Base-by-base conservation (phyloP, 768 basidiomycete genomes). In the Chalciporus sphaerocephalus region DNA sequence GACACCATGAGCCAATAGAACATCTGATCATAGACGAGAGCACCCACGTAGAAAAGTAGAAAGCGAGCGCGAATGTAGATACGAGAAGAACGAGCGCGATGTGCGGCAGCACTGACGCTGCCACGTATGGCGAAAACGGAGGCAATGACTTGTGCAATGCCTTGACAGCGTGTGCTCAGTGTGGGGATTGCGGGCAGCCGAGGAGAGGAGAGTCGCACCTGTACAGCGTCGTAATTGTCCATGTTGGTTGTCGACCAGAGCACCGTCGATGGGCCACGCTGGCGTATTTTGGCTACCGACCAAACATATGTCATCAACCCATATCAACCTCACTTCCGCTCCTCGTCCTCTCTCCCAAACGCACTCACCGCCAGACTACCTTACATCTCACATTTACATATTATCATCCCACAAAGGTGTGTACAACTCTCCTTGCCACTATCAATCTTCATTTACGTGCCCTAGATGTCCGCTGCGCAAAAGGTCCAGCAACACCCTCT, bases 401-500 rank as follows among this genome's bases (percentile, higher is more conserved):
- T 44, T 44, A 39, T 13, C 13, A 32, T 23, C 39, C 17, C 30
- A 23, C 25, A 38, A 40, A 52, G 50, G 55, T 57, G 33, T 38
- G 47, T 48, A 27, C 28, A 12, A 30, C 12, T 17, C 8, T 32
- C 7, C 30, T n/a, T n/a, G n/a, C n/a, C n/a, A 28, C 39, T 40
- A 13, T 5, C 18, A 20, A 20, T 12, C 23, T 34, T 46, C 41
- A 28, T 48, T 25, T 15, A 35, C 24, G 15, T 40, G 46, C 42
- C 55, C n/a, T n/a, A 76, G 69, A 90, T 90, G 87, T 88, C 88
- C 56, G 81, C 87, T 48, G 69, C 82, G 20, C 81, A 92, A 74
- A 85, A 85, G 69, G 67, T 93, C 53, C 85, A 92, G 71, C 84
- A 87, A 64, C 93, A 95, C 73, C 92, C 93, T 24, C 74, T 83